These are phyloP conservation scores for Penicillium sp. DNA, from an alignment of 2,329 filamentous ascomycete genomes.

Conservation along the genomic window DNA sequence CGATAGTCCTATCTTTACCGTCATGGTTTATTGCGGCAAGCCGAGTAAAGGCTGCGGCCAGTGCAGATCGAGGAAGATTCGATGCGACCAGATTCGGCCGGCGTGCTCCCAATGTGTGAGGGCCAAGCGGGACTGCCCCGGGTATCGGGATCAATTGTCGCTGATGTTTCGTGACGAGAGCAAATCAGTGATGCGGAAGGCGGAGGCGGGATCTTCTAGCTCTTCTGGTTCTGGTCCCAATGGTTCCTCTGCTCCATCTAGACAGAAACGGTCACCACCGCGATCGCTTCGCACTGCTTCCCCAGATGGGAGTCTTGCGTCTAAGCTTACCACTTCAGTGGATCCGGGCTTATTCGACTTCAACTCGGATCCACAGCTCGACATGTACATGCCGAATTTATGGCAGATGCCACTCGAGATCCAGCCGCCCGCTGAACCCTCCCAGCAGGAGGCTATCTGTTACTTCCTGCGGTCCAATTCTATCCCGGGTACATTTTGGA, in stretches of 20 bases:
- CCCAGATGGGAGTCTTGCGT: conserved; percentile 21
- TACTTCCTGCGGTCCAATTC: conserved; percentile 37
- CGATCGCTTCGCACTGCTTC: conserved; percentile 24
- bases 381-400: conserved; percentile 14
- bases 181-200: conserved; percentile 55
- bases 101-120: conserved; percentile 60
- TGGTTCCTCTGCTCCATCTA: conserved; percentile 1
- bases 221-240: no score
- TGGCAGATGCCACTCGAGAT: conserved; percentile 15
- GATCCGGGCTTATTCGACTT: conserved; percentile 16
- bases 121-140: conserved; percentile 56
- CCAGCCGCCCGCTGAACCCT: conserved; percentile 25
- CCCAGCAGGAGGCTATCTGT: conserved; percentile 32
- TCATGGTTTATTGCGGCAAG: conserved; percentile 43
- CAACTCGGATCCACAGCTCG: conserved; percentile 16
- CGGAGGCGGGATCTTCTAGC: conserved; percentile 33
- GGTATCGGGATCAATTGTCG: conserved; percentile 60
- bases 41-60: conserved; percentile 44
- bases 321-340: conserved; percentile 5
- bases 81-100: conserved; percentile 56
- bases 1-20: background rate
- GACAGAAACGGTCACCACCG: conserved; percentile 9
- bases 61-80: conserved; percentile 43
- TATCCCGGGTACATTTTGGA: conserved; percentile 27
- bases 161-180: conserved; percentile 64